Percentiles rank a stretch among this genome's conserved stretches.
Evolutionary conservation across 768 basidiomycete species (phyloP).

Genomic region (Auriscalpium vulgare): DNA sequence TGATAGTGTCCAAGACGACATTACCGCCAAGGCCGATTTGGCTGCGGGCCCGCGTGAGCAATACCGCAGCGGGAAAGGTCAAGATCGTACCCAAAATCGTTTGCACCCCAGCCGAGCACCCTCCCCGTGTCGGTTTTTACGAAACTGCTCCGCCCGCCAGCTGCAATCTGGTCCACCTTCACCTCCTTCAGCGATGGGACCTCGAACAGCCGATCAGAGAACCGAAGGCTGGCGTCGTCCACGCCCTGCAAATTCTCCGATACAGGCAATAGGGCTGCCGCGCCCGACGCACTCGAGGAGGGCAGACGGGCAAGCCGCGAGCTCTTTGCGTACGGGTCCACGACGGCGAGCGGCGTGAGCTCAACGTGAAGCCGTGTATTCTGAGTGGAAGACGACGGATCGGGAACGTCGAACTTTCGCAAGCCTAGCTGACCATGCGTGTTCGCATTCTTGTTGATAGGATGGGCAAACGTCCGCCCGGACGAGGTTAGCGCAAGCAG

Average conservation of each 20-base stretch:
- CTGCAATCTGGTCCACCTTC: conserved; percentile 57
- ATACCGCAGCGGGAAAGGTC: not conserved
- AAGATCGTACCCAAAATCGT: conserved; percentile 63
- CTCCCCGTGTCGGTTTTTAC: conserved; percentile 58
- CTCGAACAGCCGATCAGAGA: conserved; percentile 65
- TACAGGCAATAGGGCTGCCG: conserved; percentile 21
- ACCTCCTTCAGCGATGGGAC: conserved; percentile 65
- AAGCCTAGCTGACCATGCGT: conserved; percentile 78
- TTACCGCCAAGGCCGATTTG: conserved; percentile 75
- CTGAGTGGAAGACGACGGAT: conserved; percentile 21
- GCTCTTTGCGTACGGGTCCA: conserved; percentile 41
- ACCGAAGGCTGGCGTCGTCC: conserved; percentile 43
- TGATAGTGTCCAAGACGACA: conserved; percentile 57
- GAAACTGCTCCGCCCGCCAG: conserved; percentile 69
- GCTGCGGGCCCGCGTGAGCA: conserved; percentile 28
- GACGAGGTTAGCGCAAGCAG: conserved; percentile 62
- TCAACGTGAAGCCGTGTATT: conserved; percentile 37
- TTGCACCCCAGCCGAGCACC: conserved; percentile 86
- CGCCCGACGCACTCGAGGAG: conserved; percentile 24
- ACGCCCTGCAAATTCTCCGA: conserved; percentile 12
- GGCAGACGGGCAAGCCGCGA: conserved; percentile 32
- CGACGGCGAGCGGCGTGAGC: conserved; percentile 47
- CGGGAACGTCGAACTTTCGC: conserved; percentile 48
- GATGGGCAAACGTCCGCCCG: conserved; percentile 75
- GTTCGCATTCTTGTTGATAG: conserved; percentile 70